Base-by-base conservation (phyloP, 192 early-diverging fungal genomes). In the Coemansia reversa region DNA sequence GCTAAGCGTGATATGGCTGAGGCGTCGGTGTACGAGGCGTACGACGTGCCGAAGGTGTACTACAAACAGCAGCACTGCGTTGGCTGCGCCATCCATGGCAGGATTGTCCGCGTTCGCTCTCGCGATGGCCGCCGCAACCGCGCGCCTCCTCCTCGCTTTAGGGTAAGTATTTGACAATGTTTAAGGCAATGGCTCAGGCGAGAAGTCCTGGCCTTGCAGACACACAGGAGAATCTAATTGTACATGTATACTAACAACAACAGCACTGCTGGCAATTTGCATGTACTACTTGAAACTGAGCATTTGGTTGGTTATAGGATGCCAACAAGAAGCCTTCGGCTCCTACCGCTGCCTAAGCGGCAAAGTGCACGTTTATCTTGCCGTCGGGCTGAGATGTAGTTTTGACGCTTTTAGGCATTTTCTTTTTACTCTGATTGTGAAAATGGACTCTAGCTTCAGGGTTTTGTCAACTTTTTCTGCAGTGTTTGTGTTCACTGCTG, bases 11-110 rank as follows among this genome's bases (percentile, higher is more conserved):
- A 99, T 84, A 89, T 99, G 69, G 81, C 85, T 65, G 97, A 95
- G 79, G 96, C 95, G 49, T 96, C 94, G 58, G 93, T 98, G 82
- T 99, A 92, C 84, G 87, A 90, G 55, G 88, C 91, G 83, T 96
- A 96, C 84, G 64, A 90, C 92, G 75, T 86, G 93, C 66, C 92
- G 84, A 99, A 98, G 86, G 85, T 98, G 76, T 99, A 99, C 91
- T 88, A 96, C 86, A 97, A 99, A 91, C 87, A 87, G 81, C 94
- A 94, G 83, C 92, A 96, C 92, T 99, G 97, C 78, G 84, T 93
- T 33, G 90, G 89, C 55, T 93, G 91, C 83, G 94, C 91, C 59
- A 95, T 98, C 70, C 94, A 98, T 88, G 83, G 90, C 65, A 90
- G 93, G 72, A 86, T 93, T 62, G 94, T 97, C 67, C 92, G 95